Base-by-base conservation (phyloP, 2,329 filamentous ascomycete genomes). In the Colletotrichum cuscutae region DNA sequence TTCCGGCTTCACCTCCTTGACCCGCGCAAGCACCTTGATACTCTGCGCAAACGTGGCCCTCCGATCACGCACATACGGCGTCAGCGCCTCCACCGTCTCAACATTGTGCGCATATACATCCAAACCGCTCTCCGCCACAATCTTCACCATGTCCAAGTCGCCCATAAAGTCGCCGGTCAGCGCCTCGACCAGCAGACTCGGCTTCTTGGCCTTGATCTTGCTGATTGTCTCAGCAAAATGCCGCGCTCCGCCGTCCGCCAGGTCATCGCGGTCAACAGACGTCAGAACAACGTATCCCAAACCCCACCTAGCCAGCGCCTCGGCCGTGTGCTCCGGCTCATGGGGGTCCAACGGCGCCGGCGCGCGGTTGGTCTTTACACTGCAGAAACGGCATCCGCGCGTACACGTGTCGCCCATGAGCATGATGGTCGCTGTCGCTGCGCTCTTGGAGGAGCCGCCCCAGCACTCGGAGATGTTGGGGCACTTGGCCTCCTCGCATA, bases 331-430 rank as follows among this genome's bases (percentile, higher is more conserved):
- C 87, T 99, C 97, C 1, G 97, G 97, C 84, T 99, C 97, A 83
- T 98, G 96, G 2, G 94, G 94, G 81, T 99, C 97, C 62, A 99
- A 89, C 12, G 97, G 94, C 54, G 92, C 85, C 13, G 95, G 92
- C 1, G 87, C 85, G 56, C 93, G 91, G 71, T 86, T 92, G 3
- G 97, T 99, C 88, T 98, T 98, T 65, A 99, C 97, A 76, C 93
- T 95, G 88, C 97, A 99, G 87, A 99, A 99, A 65, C 97, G 91
- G 84, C 97, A 99, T 22, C 96, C 97, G 73, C 97, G 90, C 22
- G 97, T 99, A 84, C 97, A 99, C 9, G 96, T 98, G 82, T 99
- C 97, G 76, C 97, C 97, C 95, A 98, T 98, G 60, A 99, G 86
- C 97, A 99, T 99, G 83, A 99, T 98, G 12, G 97, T 99, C 2